Conservation (phyloP, 2,329 filamentous ascomycete genomes). For the Neobulgaria alba region DNA sequence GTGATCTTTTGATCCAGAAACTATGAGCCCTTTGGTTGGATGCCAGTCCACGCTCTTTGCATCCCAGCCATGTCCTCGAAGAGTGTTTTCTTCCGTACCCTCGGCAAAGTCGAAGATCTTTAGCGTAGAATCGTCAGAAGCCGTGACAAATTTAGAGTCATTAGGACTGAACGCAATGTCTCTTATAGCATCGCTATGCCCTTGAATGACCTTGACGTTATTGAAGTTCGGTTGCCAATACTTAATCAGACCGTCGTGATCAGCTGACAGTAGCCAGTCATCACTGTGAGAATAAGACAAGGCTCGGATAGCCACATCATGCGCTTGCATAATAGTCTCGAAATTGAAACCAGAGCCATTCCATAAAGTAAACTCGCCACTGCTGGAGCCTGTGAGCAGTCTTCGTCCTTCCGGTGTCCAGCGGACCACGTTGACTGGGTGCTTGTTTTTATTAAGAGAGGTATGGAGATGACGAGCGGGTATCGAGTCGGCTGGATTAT, state of each 20-base stretch:
- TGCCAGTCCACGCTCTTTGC: conserved; percentile 98
- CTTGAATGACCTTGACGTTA: conserved; percentile 90
- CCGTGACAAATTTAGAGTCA: conserved; percentile 92
- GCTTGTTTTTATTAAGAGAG: conserved; percentile 97
- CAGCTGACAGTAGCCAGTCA: conserved; percentile 93
- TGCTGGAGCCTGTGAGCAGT: conserved; percentile 86
- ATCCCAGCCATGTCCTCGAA: conserved; percentile 96
- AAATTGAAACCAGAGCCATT: conserved; percentile 99
- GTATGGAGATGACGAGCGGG: conserved; percentile 94
- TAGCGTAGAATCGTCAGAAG: conserved; percentile 84
- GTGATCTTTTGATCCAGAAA: conserved; percentile 96
- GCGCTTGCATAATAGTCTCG: conserved; percentile 97
- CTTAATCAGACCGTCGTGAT: conserved; percentile 91
- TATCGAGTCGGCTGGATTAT: conserved; percentile 74
- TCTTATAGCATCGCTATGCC: conserved; percentile 80
- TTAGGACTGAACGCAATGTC: conserved; percentile 91
- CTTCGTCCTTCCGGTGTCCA: conserved; percentile 96
- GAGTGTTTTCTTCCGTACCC: conserved; percentile 70
- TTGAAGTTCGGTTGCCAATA: conserved; percentile 99
- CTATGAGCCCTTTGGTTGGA: conserved; percentile 84
- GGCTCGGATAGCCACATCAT: conserved; percentile 78
- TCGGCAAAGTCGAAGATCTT: conserved; percentile 96
- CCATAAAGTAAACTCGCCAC: conserved; percentile 97
- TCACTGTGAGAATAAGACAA: conserved; percentile 88
- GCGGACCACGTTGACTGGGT: conserved; percentile 91